phyloP scores from a whole-genome alignment of 2,329 filamentous ascomycete genomes.

The Alternaria rosae region DNA sequence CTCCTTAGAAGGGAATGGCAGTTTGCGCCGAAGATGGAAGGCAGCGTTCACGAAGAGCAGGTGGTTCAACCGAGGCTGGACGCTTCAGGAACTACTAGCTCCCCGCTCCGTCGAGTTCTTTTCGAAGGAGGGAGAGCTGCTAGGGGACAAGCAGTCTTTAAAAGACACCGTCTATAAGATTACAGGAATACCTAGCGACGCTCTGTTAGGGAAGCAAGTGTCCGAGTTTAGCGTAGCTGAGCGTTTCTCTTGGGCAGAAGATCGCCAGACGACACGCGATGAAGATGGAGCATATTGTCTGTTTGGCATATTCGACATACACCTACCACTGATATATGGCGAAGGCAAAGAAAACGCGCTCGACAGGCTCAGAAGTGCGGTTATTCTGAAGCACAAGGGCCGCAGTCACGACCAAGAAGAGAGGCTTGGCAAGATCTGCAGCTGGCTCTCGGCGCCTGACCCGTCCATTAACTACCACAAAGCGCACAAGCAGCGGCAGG shows the following conservation, averaged over 20 bases:
- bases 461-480: constrained; percentile 45
- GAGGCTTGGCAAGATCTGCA: constrained; percentile 9
- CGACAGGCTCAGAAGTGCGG: no score
- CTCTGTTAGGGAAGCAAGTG: constrained; percentile 5
- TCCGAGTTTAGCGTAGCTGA: constrained; percentile 18
- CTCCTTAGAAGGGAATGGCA: not conserved
- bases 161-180: constrained; percentile 12
- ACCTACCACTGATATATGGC: constrained; percentile 19
- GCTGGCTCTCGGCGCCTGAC: constrained; percentile 49
- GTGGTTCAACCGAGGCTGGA: constrained; percentile 31
- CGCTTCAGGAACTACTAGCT: constrained; percentile 27
- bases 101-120: constrained; percentile 20
- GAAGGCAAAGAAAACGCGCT: constrained; percentile 20
- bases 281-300: constrained; percentile 28
- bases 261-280: constrained; percentile 29
- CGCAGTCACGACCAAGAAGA: no score
- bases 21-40: not conserved
- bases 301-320: constrained; percentile 21
- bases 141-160: constrained; percentile 15
- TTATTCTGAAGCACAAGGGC: no score
- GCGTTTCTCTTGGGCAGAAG: constrained; percentile 28
- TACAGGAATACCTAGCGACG: constrained; percentile 14
- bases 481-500: constrained; percentile 40
- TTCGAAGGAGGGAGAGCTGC: constrained; percentile 7
- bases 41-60: constrained; percentile 14